Base-by-base conservation (phyloP, 1,284 basidiomycete species). In the Leccinum fuscescens region DNA sequence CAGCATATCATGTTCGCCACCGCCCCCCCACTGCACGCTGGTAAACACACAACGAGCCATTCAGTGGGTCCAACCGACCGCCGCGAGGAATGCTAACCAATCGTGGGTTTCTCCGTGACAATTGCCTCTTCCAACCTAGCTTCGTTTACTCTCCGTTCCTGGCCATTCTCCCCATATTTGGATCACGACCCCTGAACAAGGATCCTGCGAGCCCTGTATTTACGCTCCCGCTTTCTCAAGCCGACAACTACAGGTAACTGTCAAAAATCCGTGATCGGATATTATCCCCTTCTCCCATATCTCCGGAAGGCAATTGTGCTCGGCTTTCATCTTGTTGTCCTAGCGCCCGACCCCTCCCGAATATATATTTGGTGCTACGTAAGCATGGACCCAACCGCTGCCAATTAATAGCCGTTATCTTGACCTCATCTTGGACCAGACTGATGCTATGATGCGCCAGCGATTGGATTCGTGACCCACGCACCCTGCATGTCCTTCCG, bases 351-450 rank as follows among this genome's bases (percentile, higher is more conserved):
- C 24, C 35, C 65, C 20, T 49, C 6, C 20, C 27, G 37, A 12
- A 12, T 42, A 6, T 46, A 46, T 20, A 37, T 17, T 51, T 31
- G 20, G 24, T 56, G 31, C 11, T 22, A 52, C 57, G 53, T 50
- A 64, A 61, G 35, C 57, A 35, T 17, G 27, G 15, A 11, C 56
- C 44, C 9, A 20, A 12, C 17, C 44, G 44, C n/a, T 44, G 42
- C 65, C 55, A 56, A 9, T 58, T 49, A 56, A 55, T 59, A 60
- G 61, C 44, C 58, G 61, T 56, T 69, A 68, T 67, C 66, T 54
- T 48, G 15, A 4, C 57, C 31, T 54, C 54, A 56, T 63, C 59
- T 31, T 42, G 37, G 37, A 27, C 24, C 48, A 9, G 24, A 27
- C 24, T 52, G 44, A 46, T 20, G 44, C 48, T 24, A 49, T 15